phyloP scores from a whole-genome alignment of 495 filamentous ascomycete species.

The Monascus purpureus region DNA sequence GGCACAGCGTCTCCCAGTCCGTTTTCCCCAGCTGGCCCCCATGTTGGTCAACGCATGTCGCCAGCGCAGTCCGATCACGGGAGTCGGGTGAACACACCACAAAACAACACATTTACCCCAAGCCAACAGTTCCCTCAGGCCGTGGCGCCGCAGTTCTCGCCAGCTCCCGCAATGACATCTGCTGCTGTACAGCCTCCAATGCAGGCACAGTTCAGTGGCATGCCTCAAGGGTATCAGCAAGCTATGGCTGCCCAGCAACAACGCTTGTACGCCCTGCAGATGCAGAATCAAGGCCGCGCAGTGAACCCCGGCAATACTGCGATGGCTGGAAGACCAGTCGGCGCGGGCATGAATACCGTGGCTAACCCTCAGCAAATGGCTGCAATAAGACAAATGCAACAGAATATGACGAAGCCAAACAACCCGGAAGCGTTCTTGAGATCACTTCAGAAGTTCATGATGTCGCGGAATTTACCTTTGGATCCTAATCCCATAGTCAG shows the following conservation, averaged over 20 bases:
- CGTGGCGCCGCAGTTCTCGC: conserved; percentile 45
- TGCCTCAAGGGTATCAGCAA: conserved; percentile 37
- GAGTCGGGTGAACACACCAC: conserved; percentile 59
- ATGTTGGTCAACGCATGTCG: conserved; percentile 63
- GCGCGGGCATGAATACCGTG: conserved; percentile 29
- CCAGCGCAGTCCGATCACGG: conserved; percentile 66
- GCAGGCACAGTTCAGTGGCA: conserved; percentile 28
- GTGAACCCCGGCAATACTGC: conserved; percentile 44
- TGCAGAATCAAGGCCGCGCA: conserved; percentile 48
- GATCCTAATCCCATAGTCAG: conserved; percentile 56
- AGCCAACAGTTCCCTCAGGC: conserved; percentile 41
- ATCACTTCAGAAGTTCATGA: conserved; percentile 58
- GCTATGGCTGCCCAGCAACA: conserved; percentile 35
- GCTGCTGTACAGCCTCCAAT: conserved; percentile 19
- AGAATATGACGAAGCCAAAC: conserved; percentile 42
- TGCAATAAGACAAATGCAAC: conserved; percentile 43
- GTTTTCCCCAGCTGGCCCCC: conserved; percentile 68
- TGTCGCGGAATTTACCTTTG: conserved; percentile 49
- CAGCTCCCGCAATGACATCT: conserved; percentile 22
- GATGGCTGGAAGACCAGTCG: conserved; percentile 26
- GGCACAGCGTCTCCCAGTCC: conserved; percentile 85
- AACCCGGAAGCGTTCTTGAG: conserved; percentile 65
- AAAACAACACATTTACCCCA: conserved; percentile 50
- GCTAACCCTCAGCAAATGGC: conserved; percentile 34
- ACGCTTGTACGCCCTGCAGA: conserved; percentile 40